phyloP scores from a whole-genome alignment of 306 rosid genomes.

The Argentina anserina region DNA sequence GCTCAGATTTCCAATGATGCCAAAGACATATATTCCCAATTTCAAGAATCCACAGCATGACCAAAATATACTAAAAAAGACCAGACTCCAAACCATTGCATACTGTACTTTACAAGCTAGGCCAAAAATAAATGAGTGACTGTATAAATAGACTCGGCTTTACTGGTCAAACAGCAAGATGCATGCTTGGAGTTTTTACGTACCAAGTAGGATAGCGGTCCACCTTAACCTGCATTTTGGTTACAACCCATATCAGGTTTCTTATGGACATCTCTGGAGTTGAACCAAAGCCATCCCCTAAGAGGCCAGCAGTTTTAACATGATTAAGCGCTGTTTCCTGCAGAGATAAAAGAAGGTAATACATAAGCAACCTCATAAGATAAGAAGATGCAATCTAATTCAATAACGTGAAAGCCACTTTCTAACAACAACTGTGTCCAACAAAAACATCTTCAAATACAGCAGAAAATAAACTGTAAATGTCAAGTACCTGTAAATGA shows the following conservation, averaged over 20 bases:
- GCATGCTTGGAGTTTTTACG: slow-evolving; percentile 23
- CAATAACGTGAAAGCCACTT: background rate
- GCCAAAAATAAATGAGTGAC: background rate
- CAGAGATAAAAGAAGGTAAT: slow-evolving; percentile 6
- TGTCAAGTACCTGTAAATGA: slow-evolving; percentile 78
- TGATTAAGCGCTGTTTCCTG: slow-evolving; percentile 99
- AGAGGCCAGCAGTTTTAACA: slow-evolving; percentile 85
- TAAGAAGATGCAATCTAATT: background rate
- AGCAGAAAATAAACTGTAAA: background rate
- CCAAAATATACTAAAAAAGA: background rate
- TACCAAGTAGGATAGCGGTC: slow-evolving; percentile 99
- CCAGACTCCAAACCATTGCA: background rate
- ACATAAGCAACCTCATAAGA: background rate
- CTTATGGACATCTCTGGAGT: slow-evolving; percentile 94
- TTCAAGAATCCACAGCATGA: background rate
- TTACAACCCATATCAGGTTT: slow-evolving; percentile 96
- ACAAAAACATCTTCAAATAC: background rate
- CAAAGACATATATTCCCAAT: background rate
- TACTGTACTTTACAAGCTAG: background rate
- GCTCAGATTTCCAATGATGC: background rate
- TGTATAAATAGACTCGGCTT: slow-evolving; percentile 2
- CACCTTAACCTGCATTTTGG: slow-evolving; percentile 90
- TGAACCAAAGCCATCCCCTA: slow-evolving; percentile 96
- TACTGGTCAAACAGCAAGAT: background rate
- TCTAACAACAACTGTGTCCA: background rate